Base-by-base conservation (phyloP, 345 rosid species). In the Populus simonii region DNA sequence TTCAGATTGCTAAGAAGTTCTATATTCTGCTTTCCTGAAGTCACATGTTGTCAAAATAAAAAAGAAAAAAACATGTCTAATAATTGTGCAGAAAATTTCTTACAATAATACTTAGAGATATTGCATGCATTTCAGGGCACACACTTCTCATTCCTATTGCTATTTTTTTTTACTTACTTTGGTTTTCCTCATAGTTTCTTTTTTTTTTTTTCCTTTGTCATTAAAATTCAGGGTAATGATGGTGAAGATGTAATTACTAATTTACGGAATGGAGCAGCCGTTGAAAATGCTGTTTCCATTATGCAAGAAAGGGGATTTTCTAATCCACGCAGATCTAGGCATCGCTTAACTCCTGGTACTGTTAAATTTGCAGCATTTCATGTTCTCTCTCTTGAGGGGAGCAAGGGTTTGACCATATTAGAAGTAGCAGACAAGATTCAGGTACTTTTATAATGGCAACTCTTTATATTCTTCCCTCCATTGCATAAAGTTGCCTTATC, bases 281-380 rank as follows among this genome's bases (percentile, higher is more conserved):
- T 89, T 76, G 92, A 89, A 85, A 91, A 91, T 74, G 97, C 97
- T 61, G 87, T 92, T 80, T 87, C 96, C 62, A 88, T 85, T 85
- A 92, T 94, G 97, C 98, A 87, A 85, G 94, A 91, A 85, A 90
- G 89, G 77, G 96, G 98, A 69, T 85, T 85, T 80, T 84, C 94
- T 71, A 90, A 88, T 83, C 84, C 84, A 9, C 89, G 92, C 36
- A 91, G 94, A 86, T 94, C 97, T 74, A 91, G 97, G 84, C 97
- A 94, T 87, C 90, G 96, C 31, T 84, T 94, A 86, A 94, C 97
- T 20, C 96, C 97, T 77, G 98, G 98, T 74, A 94, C 98, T 63
- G 98, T 94, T 78, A 94, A 94, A 76, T 94, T 89, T 83, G 97
- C 98, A 63, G 97, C 98, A 33, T 94, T 91, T 84, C 97, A 94